Conservation (phyloP, 2,329 filamentous ascomycete genomes). For the Colletotrichum karsti region DNA sequence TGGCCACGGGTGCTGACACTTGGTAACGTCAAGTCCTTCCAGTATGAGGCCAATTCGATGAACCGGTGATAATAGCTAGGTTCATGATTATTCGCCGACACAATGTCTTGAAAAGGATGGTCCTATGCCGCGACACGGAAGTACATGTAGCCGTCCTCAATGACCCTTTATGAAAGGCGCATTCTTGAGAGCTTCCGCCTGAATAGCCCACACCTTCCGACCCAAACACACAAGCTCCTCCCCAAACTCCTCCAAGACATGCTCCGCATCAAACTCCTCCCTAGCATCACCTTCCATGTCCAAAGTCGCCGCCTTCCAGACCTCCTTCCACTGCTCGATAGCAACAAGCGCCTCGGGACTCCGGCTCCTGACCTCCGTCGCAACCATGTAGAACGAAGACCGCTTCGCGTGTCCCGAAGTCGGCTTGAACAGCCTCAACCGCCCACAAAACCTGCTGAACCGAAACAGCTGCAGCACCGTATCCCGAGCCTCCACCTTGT, state of each 20-base stretch:
- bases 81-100: no score
- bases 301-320: conserved; percentile 49
- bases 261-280: not conserved
- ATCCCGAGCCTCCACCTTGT: conserved; percentile 53
- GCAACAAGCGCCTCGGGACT: conserved; percentile 41
- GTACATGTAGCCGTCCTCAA: no score
- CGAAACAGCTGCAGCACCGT: conserved; percentile 45
- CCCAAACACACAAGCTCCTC: not conserved
- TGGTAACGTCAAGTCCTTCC: no score
- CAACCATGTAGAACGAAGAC: conserved; percentile 64
- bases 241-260: not conserved
- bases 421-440: conserved; percentile 54
- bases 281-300: not conserved
- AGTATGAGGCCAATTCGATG: no score
- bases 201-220: not conserved
- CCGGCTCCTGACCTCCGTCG: conserved; percentile 46
- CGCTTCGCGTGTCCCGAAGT: conserved; percentile 45
- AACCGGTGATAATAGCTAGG: no score
- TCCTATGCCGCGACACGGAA: no score
- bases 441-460: conserved; percentile 52
- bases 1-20: no score
- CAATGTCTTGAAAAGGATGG: no score
- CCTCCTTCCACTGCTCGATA: conserved; percentile 47
- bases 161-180: not conserved
- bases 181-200: not conserved